phyloP scores from a whole-genome alignment of 805 yeast species.

The Candida taoyuanica region DNA sequence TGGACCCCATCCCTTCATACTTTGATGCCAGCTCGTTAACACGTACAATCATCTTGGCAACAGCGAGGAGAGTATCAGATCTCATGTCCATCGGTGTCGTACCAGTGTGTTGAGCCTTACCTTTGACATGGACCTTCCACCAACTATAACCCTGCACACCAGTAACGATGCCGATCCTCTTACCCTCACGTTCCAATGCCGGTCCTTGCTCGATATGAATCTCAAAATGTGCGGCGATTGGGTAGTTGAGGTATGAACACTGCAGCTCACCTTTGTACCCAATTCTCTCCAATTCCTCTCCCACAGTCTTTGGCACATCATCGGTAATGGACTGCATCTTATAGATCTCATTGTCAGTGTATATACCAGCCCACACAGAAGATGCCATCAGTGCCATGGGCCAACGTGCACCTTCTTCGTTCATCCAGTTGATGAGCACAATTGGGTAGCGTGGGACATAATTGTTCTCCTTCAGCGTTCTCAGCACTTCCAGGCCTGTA shows the following conservation, averaged over 20 bases:
- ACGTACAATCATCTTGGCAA: slow-evolving; percentile 50
- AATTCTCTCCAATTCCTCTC: slow-evolving; percentile 51
- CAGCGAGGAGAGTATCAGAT: slow-evolving; percentile 56
- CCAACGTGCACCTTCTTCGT: slow-evolving; percentile 76
- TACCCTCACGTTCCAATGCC: slow-evolving; percentile 49
- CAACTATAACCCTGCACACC: slow-evolving; percentile 67
- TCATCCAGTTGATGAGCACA: slow-evolving; percentile 65
- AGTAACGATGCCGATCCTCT: slow-evolving; percentile 58
- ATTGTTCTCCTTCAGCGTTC: slow-evolving; percentile 57
- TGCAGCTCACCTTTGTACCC: slow-evolving; percentile 54
- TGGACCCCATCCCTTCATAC: slow-evolving; percentile 50
- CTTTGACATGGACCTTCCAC: slow-evolving; percentile 52
- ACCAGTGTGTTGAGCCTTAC: slow-evolving; percentile 70
- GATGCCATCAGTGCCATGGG: slow-evolving; percentile 66
- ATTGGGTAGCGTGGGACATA: slow-evolving; percentile 62
- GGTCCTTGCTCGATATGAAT: slow-evolving; percentile 79
- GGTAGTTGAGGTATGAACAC: slow-evolving; percentile 45
- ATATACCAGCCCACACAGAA: slow-evolving; percentile 59
- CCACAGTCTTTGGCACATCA: slow-evolving; percentile 42
- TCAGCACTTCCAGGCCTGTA: slow-evolving; percentile 59
- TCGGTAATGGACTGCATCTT: slow-evolving; percentile 51
- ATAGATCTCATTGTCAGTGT: slow-evolving; percentile 45
- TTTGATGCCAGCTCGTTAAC: slow-evolving; percentile 52
- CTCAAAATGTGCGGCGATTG: slow-evolving; percentile 67
- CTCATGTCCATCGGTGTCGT: slow-evolving; percentile 63